Conservation (phyloP, 192 early-diverging fungal species). For the Entophlyctis luteolus region DNA sequence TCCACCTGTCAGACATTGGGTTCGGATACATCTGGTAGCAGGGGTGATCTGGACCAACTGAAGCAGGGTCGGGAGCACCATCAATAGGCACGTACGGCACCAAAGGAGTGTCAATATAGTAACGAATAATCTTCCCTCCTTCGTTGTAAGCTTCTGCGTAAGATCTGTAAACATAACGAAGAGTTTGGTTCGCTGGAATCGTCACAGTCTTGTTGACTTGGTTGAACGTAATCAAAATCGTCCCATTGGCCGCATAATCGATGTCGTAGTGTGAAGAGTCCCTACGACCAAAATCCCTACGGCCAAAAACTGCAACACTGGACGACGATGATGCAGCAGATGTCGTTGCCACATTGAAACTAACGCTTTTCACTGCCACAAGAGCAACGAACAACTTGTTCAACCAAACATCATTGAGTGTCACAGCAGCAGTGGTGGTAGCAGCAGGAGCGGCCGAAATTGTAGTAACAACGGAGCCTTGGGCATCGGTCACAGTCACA, state of each 20-base stretch:
- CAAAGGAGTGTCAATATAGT: neutral
- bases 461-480: neutral
- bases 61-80: neutral
- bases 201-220: neutral
- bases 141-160: conserved; percentile 10
- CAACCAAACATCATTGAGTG: neutral
- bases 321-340: neutral
- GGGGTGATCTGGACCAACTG: neutral
- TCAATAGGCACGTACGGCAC: neutral
- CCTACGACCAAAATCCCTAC: too few species aligned
- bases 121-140: conserved; percentile 1
- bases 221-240: neutral
- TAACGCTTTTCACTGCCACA: neutral
- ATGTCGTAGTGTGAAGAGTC: neutral
- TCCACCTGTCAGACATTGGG: neutral
- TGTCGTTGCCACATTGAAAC: neutral
- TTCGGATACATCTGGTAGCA: neutral
- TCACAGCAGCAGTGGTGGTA: neutral
- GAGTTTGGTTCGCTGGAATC: conserved; percentile 1
- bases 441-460: neutral
- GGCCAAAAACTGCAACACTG: neutral
- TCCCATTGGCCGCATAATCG: neutral
- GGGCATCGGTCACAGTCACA: neutral
- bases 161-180: neutral
- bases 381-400: neutral